phyloP scores from a whole-genome alignment of 306 rosid species.

The Albizia julibrissin region DNA sequence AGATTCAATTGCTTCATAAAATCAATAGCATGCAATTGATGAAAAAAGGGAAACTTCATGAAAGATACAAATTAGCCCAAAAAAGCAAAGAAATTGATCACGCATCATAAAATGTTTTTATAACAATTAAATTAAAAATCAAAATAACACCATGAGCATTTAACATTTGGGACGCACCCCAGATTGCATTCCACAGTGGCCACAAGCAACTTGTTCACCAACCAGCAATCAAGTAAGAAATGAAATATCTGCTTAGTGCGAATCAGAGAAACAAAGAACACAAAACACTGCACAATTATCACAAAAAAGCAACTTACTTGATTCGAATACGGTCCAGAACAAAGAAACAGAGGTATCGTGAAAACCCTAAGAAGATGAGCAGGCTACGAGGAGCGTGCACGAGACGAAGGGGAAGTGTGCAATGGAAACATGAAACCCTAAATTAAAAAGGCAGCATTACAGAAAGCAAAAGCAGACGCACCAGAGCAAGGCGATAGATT shows the following conservation, averaged over 20 bases:
- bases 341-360: not conserved
- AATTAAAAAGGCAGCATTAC: not conserved
- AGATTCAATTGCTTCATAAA: constrained; percentile 1
- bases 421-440: not conserved
- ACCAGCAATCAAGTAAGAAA: not conserved
- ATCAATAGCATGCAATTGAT: constrained; percentile 24
- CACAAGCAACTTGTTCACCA: not conserved
- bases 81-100: not conserved
- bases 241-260: constrained; percentile 9
- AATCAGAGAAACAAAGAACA: not conserved
- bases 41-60: not conserved
- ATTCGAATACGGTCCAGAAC: not conserved
- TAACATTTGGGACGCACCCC: not conserved
- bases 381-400: not conserved
- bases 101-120: not conserved
- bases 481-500: not conserved
- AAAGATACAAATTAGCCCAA: not conserved
- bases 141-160: not conserved
- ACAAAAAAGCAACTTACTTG: not conserved
- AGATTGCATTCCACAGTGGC: not conserved
- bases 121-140: not conserved
- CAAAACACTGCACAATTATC: not conserved
- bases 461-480: not conserved
- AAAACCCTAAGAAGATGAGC: constrained; percentile 43
- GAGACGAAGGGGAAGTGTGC: not conserved